phyloP scores from a whole-genome alignment of 306 rosid genomes.

The Cicer chorassanicum region DNA sequence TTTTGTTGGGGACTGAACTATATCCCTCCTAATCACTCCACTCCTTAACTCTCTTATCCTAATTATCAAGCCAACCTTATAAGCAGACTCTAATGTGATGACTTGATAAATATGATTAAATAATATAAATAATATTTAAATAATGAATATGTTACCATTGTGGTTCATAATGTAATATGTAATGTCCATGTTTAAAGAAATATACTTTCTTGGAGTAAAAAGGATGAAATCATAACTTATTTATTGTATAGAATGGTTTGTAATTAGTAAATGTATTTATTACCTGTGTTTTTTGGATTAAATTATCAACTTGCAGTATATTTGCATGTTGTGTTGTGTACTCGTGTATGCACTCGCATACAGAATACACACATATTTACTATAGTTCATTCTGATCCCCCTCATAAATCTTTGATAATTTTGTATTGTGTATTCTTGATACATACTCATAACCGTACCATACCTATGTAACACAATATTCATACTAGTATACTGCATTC shows the following conservation, averaged over 20 bases:
- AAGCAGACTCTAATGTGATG: not conserved
- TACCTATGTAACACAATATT: not conserved
- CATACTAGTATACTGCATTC: slow-evolving; percentile 11
- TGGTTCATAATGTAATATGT: not conserved
- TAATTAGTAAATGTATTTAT: slow-evolving; percentile 7
- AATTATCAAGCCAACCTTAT: not conserved
- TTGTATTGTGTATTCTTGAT: not conserved
- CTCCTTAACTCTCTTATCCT: not conserved
- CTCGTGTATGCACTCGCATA: not conserved
- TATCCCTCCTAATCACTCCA: not conserved
- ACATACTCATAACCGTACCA: not conserved
- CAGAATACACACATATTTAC: not conserved
- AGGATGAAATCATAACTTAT: slow-evolving; percentile 4
- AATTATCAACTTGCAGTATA: not conserved
- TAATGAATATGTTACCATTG: not conserved
- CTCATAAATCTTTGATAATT: slow-evolving; percentile 1
- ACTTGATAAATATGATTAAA: slow-evolving; percentile 14
- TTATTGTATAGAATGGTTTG: not conserved
- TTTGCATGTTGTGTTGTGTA: not conserved
- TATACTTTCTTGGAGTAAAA: slow-evolving; percentile 1
- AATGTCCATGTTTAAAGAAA: not conserved
- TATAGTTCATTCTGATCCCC: not conserved
- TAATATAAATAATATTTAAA: not conserved
- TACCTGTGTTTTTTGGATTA: slow-evolving; percentile 11
- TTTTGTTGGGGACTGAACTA: not conserved